Conservation (phyloP, 2,329 filamentous ascomycete species). For the Emmonsiellopsis sp. region DNA sequence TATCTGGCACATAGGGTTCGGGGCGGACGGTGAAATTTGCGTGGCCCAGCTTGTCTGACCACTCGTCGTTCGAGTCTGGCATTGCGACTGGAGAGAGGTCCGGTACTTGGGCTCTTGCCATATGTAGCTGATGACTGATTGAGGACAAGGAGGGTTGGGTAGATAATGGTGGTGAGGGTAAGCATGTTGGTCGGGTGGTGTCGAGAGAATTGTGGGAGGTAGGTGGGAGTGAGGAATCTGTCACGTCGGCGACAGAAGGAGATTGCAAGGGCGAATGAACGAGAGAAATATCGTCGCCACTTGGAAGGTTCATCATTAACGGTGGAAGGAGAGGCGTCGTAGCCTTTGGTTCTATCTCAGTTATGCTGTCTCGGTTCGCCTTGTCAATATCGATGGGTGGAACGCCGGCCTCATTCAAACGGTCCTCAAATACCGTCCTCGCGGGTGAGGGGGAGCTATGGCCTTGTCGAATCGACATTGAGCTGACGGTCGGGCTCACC, state of each 20-base stretch:
- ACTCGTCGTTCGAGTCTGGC: constrained; percentile 62
- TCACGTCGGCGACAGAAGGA: constrained; percentile 61
- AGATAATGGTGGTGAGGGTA: constrained; percentile 63
- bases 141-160: constrained; percentile 69
- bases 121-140: constrained; percentile 46
- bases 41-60: constrained; percentile 78
- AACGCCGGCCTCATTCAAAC: constrained; percentile 38
- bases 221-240: constrained; percentile 20
- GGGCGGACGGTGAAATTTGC: constrained; percentile 87
- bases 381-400: constrained; percentile 45
- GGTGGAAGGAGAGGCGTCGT: constrained; percentile 81
- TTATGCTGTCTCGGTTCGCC: constrained; percentile 39
- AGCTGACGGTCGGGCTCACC: constrained; percentile 25
- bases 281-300: constrained; percentile 41
- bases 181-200: constrained; percentile 37
- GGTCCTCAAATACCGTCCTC: constrained; percentile 53
- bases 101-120: constrained; percentile 36
- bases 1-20: constrained; percentile 63
- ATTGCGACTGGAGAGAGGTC: constrained; percentile 57
- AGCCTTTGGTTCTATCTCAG: constrained; percentile 54
- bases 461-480: constrained; percentile 38
- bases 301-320: constrained; percentile 54
- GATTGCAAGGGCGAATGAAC: constrained; percentile 78
- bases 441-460: constrained; percentile 53
- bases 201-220: constrained; percentile 38